Evolutionary conservation across 495 filamentous ascomycete species (phyloP).

Genomic region (Penicillium ochrochloron): DNA sequence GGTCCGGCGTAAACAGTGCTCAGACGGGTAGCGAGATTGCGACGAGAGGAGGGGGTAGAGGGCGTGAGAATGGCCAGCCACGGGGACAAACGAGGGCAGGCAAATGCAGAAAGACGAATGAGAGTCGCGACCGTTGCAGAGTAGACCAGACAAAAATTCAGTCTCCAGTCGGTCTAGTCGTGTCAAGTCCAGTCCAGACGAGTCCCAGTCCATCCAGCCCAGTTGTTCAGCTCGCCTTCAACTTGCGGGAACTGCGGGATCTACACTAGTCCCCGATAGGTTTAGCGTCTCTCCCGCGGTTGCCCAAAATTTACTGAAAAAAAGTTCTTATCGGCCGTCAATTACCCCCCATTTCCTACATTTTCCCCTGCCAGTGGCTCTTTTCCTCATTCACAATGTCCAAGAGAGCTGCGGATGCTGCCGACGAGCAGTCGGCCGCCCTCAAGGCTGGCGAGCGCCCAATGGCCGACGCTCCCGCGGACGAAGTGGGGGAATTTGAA

Average conservation of each 20-base stretch:
- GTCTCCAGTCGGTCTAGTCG: background rate
- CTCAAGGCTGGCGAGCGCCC: slow-evolving; percentile 75
- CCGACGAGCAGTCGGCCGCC: slow-evolving; percentile 56
- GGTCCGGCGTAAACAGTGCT: slow-evolving; percentile 17
- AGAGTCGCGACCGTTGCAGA: slow-evolving; percentile 10
- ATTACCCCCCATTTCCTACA: slow-evolving; percentile 15
- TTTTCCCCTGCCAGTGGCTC: slow-evolving; percentile 14
- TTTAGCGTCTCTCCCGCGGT: slow-evolving; percentile 35
- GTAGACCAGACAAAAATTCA: background rate
- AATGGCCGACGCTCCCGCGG: slow-evolving; percentile 45
- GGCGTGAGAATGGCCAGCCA: slow-evolving; percentile 6
- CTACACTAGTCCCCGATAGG: slow-evolving; percentile 49
- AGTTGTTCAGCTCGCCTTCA: slow-evolving; percentile 31
- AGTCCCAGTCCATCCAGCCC: background rate
- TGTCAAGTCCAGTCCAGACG: slow-evolving; percentile 8
- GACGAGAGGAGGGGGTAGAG: slow-evolving; percentile 4
- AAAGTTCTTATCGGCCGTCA: slow-evolving; percentile 43
- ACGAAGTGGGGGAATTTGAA: slow-evolving; percentile 87
- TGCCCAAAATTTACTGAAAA: slow-evolving; percentile 39
- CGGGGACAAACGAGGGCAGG: slow-evolving; percentile 11
- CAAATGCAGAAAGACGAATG: slow-evolving; percentile 18
- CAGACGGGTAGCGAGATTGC: slow-evolving; percentile 6
- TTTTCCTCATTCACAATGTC: slow-evolving; percentile 58
- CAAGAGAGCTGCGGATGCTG: slow-evolving; percentile 66
- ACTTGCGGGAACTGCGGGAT: slow-evolving; percentile 35